Conservation (phyloP, 768 basidiomycete genomes). For the Suillus brevipes region DNA sequence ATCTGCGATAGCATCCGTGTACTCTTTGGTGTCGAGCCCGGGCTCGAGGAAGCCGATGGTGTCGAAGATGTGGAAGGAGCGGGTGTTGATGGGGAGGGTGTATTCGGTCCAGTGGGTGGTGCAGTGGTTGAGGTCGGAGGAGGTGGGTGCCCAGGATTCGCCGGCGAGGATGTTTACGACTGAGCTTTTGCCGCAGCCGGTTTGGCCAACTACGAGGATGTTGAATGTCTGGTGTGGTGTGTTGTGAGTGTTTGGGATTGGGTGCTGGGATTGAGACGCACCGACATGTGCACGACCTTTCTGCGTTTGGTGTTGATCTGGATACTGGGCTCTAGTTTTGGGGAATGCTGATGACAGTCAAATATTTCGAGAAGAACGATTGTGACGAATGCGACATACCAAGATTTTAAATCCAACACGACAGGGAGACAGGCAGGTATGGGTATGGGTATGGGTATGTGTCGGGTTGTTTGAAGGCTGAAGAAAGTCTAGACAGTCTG, state of each 20-base stretch:
- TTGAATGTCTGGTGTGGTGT: neutral
- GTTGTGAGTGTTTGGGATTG: too few species aligned
- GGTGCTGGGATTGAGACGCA: neutral
- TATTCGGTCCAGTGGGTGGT: constrained; percentile 32
- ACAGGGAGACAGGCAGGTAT: too few species aligned
- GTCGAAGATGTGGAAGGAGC: constrained; percentile 32
- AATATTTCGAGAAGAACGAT: neutral
- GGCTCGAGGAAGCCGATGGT: constrained; percentile 35
- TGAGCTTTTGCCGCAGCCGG: constrained; percentile 33
- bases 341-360: neutral
- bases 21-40: constrained; percentile 13
- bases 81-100: constrained; percentile 5
- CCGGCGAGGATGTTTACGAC: constrained; percentile 32
- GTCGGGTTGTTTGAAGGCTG: neutral
- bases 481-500: too few species aligned
- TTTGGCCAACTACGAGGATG: constrained; percentile 29
- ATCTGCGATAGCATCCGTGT: constrained; percentile 26
- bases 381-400: neutral
- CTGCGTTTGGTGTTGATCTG: neutral
- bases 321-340: neutral
- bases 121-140: constrained; percentile 30
- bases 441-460: too few species aligned
- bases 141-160: constrained; percentile 27
- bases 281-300: neutral
- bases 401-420: neutral